Conservation (phyloP, 768 basidiomycete genomes). For the Lyophyllum atratum region DNA sequence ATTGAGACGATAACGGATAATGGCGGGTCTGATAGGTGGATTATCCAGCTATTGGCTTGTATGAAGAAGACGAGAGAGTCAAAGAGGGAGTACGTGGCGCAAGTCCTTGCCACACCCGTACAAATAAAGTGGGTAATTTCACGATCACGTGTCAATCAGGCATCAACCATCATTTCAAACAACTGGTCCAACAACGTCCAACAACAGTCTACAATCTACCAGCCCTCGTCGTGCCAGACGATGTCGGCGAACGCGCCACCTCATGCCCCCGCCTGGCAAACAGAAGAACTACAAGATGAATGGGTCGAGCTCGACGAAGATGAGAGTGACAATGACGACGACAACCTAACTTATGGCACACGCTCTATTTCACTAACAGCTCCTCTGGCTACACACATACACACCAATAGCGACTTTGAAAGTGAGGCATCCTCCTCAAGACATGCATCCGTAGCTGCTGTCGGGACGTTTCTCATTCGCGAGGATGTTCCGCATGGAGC, state of each 20-base stretch:
- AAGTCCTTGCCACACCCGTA: constrained; percentile 2
- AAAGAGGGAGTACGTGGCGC: neutral
- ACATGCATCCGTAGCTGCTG: constrained; percentile 30
- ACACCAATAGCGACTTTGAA: constrained; percentile 43
- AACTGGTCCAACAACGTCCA: neutral
- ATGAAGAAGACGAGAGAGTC: too few species aligned
- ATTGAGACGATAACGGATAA: too few species aligned
- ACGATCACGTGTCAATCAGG: constrained; percentile 24
- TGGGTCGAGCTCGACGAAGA: constrained; percentile 73
- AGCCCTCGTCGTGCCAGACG: constrained; percentile 23
- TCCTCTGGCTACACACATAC: constrained; percentile 55
- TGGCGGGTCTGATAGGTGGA: too few species aligned
- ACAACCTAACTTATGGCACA: constrained; percentile 47
- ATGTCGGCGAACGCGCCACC: constrained; percentile 29
- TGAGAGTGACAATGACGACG: constrained; percentile 35
- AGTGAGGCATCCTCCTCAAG: constrained; percentile 25
- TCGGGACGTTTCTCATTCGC: constrained; percentile 77
- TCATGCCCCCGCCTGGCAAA: constrained; percentile 72
- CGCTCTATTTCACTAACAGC: constrained; percentile 62
- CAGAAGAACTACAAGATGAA: constrained; percentile 88
- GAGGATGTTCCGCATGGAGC: constrained; percentile 61
- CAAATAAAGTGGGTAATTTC: constrained; percentile 12
- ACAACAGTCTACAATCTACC: constrained; percentile 7
- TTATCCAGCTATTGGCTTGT: too few species aligned
- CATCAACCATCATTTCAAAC: constrained; percentile 12